A percentile compares a stretch with the other conserved stretches of the same genome.
Evolutionary conservation across 1,284 basidiomycete genomes (phyloP).

Genomic region (Ceratobasidium sp.): DNA sequence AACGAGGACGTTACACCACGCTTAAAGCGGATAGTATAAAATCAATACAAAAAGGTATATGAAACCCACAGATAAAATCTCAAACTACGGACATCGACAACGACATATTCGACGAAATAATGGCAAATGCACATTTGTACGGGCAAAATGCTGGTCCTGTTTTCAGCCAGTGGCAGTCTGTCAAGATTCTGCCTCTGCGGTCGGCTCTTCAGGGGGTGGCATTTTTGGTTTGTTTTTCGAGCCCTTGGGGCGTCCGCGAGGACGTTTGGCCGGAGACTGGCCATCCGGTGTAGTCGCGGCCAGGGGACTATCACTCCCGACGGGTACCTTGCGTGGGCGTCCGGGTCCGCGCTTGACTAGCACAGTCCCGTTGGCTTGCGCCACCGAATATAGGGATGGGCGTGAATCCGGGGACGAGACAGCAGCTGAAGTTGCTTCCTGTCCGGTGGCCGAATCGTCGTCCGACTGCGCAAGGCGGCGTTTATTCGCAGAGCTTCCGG

Average conservation of each 20-base stretch:
- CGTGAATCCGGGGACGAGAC: constrained; percentile 33
- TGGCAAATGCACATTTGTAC: neutral
- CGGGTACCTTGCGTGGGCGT: constrained; percentile 39
- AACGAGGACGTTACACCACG: too few relatives aligned
- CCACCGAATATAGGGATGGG: constrained; percentile 35
- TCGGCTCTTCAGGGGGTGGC: constrained; percentile 11
- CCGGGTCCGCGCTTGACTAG: constrained; percentile 40
- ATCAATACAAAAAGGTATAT: neutral
- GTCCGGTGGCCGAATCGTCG: constrained; percentile 29
- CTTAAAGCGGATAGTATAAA: neutral
- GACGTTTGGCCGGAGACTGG: constrained; percentile 58
- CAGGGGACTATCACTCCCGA: constrained; percentile 8
- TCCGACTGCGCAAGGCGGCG: constrained; percentile 33
- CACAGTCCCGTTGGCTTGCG: constrained; percentile 17
- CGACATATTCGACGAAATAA: neutral
- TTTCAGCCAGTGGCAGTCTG: neutral
- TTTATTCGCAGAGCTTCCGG: constrained; percentile 36
- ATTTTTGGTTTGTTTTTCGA: constrained; percentile 60
- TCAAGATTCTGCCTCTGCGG: constrained; percentile 7
- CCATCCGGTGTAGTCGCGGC: constrained; percentile 35
- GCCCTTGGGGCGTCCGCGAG: constrained; percentile 62
- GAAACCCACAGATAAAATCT: neutral
- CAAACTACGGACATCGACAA: constrained; percentile 1
- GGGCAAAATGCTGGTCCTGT: neutral
- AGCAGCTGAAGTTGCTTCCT: constrained; percentile 48